Conservation (phyloP, 805 yeast genomes). For the Saccharomyces paradoxus region DNA sequence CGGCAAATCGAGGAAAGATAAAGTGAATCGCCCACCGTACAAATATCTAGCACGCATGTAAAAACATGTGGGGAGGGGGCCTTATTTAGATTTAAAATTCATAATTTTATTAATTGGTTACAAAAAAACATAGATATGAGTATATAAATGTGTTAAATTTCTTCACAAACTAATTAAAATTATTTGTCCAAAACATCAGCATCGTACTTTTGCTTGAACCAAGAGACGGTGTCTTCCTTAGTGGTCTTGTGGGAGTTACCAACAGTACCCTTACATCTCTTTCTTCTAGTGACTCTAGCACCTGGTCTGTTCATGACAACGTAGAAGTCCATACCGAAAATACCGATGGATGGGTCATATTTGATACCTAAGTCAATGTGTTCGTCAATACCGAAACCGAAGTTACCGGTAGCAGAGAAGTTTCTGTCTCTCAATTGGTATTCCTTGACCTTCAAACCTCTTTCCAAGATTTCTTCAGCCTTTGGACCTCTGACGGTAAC, state of each 20-base stretch:
- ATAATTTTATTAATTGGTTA: background rate
- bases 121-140: constrained; percentile 2
- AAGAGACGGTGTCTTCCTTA: constrained; percentile 89
- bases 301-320: constrained; percentile 99
- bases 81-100: background rate
- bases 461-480: constrained; percentile 98
- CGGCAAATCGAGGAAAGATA: constrained; percentile 30
- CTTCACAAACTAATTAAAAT: constrained; percentile 10
- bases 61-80: background rate
- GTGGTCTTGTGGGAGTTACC: constrained; percentile 90
- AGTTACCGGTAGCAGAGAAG: constrained; percentile 99
- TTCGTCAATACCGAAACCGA: constrained; percentile 99
- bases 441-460: constrained; percentile 99
- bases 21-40: constrained; percentile 45
- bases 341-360: constrained; percentile 98
- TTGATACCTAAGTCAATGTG: constrained; percentile 99
- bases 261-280: constrained; percentile 81
- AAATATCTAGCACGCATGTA: constrained; percentile 11
- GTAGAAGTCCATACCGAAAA: constrained; percentile 99
- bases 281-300: constrained; percentile 96
- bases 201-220: constrained; percentile 99
- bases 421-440: constrained; percentile 89
- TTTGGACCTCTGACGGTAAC: constrained; percentile 99
- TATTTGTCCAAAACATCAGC: constrained; percentile 91
- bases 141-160: background rate